Evolutionary conservation across 371 early-diverging fungal genomes (phyloP), one percentile per base, ranked within the genome.

Genomic region (Lichtheimia ornata): DNA sequence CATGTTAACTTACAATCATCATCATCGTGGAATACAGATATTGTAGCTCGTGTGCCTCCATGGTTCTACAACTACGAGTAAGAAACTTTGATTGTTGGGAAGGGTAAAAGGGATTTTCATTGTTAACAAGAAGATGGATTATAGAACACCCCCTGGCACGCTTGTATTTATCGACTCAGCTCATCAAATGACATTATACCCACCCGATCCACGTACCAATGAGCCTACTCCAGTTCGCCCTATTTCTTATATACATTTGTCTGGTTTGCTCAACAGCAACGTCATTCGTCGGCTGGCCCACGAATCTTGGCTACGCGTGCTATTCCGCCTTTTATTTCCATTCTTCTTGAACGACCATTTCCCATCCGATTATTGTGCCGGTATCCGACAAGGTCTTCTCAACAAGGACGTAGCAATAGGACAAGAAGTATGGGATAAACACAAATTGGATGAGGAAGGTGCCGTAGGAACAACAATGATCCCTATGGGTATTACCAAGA

Each of bases 331-430:
- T 24, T 40, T 83, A 0, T 73, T 82, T 30, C 86, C 86, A 0
- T 85, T 85, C 66, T 84, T 84, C 53, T 44, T 85, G 49, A 85
- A 85, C 24, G 86, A 85, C 42, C 86, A 85, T 53, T 84, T 85
- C 44, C 84, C 84, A 5, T 75, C 76, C 13, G 86, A 85, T 42
- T 85, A 85, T 57, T 74, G 78, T 41, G 73, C 82, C 42, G 64
- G 76, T n/a, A 58, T 85, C n/a, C 71, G 81, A 50, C 5, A 53
- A 30, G 61, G 61, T 11, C 35, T 35, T 11, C 11, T 35, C 11
- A 35, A 35, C 35, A 35, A 35, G 11, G 35, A 35, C 9, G 5
- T 35, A 35, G 2, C 35, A 35, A 11, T 35, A 35, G 35, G 11
- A 0, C 35, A 35, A 11, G 35, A 35, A 1, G 6, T 11, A 35